Conservation (phyloP, 225 moss, liverwort and hornwort species). For the Polytrichum commune region DNA sequence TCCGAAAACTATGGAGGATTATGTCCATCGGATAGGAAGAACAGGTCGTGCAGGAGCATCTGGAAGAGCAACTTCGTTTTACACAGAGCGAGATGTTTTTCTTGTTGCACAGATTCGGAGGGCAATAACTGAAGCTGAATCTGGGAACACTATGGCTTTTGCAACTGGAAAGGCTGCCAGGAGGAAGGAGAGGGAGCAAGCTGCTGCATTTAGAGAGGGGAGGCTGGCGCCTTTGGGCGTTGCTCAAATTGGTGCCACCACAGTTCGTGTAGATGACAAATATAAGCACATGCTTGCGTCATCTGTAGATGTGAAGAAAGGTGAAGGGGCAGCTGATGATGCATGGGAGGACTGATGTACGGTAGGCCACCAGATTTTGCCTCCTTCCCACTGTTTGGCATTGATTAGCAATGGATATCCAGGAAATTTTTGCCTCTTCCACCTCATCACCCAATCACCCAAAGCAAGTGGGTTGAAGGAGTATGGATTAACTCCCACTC, state of each 20-base stretch:
- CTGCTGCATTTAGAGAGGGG: constrained; percentile 92
- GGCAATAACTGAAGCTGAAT: constrained; percentile 97
- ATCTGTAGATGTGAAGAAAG: constrained; percentile 70
- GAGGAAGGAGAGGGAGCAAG: constrained; percentile 94
- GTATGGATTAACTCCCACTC: constrained; percentile 27
- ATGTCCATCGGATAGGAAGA: constrained; percentile 97
- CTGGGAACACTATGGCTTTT: constrained; percentile 93
- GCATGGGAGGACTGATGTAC: constrained; percentile 89
- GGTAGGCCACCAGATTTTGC: constrained; percentile 30
- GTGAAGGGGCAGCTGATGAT: constrained; percentile 93
- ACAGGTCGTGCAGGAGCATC: constrained; percentile 96
- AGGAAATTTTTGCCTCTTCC: background rate
- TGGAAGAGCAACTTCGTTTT: constrained; percentile 96
- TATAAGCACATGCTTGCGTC: constrained; percentile 94
- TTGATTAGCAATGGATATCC: constrained; percentile 42
- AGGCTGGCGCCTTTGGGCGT: constrained; percentile 65
- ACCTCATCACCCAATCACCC: constrained; percentile 4
- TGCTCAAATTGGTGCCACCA: constrained; percentile 76
- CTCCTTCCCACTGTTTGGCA: constrained; percentile 40
- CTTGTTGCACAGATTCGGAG: constrained; percentile 96
- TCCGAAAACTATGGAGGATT: constrained; percentile 97
- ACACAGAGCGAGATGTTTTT: constrained; percentile 92
- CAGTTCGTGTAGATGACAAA: constrained; percentile 92
- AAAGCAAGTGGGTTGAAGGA: constrained; percentile 36
- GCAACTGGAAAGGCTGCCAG: constrained; percentile 98